Conservation (phyloP, 2,329 filamentous ascomycete genomes). For the Colletotrichum filicis region DNA sequence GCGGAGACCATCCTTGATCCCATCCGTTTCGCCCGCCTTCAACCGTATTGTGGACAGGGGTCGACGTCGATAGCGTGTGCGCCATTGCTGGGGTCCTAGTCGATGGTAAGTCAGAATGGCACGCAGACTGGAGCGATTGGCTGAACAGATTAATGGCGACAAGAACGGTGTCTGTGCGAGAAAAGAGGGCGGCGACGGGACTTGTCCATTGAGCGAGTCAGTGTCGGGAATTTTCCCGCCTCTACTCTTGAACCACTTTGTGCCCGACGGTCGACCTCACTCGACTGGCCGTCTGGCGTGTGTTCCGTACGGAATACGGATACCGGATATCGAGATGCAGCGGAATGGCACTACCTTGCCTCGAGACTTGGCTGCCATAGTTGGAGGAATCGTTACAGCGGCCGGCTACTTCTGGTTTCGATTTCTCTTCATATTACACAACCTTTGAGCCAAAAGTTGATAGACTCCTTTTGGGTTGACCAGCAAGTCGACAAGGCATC, state of each 20-base stretch:
- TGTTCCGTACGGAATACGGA: neutral
- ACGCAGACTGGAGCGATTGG: constrained; percentile 25
- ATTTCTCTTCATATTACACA: neutral
- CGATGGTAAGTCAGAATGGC: constrained; percentile 17
- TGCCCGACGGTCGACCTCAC: constrained; percentile 4
- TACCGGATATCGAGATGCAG: constrained; percentile 9
- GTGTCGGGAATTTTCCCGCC: constrained; percentile 29
- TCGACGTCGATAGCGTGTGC: constrained; percentile 27
- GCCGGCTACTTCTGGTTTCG: neutral
- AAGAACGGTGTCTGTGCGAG: constrained; percentile 34
- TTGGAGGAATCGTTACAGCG: neutral
- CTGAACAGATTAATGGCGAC: constrained; percentile 18
- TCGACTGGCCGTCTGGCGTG: constrained; percentile 1
- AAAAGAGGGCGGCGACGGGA: neutral
- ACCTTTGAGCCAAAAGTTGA: neutral
- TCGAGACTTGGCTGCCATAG: neutral
- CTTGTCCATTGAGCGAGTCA: constrained; percentile 24
- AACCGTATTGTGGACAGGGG: constrained; percentile 28
- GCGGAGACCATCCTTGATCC: constrained; percentile 25
- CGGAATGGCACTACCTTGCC: neutral
- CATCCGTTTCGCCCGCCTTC: constrained; percentile 30
- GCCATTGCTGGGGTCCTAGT: constrained; percentile 18
- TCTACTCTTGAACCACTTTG: constrained; percentile 1
- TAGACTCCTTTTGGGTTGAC: neutral
- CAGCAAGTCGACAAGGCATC: neutral